phyloP scores from a whole-genome alignment of 257 asterid species.

The Solanum habrochaites region DNA sequence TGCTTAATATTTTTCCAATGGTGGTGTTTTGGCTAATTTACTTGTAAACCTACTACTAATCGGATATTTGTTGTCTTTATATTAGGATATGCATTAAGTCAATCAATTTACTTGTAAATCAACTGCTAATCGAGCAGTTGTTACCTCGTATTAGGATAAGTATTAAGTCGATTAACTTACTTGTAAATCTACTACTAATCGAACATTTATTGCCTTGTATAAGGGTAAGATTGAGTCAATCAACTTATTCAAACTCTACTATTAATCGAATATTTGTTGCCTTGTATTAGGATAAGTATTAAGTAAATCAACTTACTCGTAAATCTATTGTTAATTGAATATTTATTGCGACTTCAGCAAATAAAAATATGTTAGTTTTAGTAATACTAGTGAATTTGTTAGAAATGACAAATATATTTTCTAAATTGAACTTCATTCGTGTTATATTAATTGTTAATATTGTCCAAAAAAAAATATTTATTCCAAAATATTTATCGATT shows the following conservation, averaged over 20 bases:
- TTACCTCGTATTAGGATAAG: neutral
- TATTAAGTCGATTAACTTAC: neutral
- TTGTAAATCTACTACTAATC: neutral
- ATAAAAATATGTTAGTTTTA: neutral
- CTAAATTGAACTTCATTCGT: no score
- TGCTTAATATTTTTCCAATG: neutral
- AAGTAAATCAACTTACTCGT: neutral
- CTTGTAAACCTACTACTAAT: neutral
- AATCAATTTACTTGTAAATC: neutral
- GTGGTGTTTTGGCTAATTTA: neutral
- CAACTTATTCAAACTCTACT: neutral
- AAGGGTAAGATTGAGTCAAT: neutral
- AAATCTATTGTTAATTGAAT: neutral
- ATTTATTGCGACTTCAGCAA: rapidly evolving
- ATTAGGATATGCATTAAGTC: neutral
- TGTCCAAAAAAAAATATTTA: no score
- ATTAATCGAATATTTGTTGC: neutral
- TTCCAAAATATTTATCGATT: no score
- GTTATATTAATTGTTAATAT: no score
- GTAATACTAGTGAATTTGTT: no score
- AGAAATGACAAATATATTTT: no score
- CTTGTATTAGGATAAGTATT: neutral
- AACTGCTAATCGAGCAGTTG: neutral
- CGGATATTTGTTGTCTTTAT: neutral
- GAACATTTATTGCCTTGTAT: neutral